phyloP scores from a whole-genome alignment of 139 green algal genomes.

The Pseudopediastrum boryanum region DNA sequence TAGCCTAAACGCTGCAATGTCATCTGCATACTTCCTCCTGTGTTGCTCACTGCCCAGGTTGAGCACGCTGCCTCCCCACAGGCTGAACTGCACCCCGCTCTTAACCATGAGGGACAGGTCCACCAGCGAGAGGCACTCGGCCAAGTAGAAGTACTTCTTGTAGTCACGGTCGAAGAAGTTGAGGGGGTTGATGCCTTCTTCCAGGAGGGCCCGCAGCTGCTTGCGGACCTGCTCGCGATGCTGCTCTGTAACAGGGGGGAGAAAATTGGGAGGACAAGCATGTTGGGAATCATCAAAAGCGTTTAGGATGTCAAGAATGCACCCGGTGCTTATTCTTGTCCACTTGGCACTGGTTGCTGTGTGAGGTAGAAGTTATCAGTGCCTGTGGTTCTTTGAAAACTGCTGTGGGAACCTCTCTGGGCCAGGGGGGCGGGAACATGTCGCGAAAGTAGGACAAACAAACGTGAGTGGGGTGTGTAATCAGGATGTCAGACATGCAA shows the following conservation, averaged over 20 bases:
- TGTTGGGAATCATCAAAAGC: neutral
- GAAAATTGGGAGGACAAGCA: neutral
- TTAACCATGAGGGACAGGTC: constrained; percentile 84
- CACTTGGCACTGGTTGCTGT: too few relatives aligned
- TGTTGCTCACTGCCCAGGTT: constrained; percentile 82
- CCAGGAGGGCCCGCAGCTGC: constrained; percentile 62
- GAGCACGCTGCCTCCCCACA: constrained; percentile 68
- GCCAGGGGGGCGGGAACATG: too few relatives aligned
- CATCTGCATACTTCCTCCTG: constrained; percentile 75
- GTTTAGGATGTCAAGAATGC: too few relatives aligned
- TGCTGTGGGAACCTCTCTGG: too few relatives aligned
- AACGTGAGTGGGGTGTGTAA: too few relatives aligned
- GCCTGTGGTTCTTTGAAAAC: too few relatives aligned
- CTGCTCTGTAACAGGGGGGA: constrained; percentile 63
- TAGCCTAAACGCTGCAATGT: constrained; percentile 76
- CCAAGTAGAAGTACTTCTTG: constrained; percentile 56
- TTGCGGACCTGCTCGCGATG: constrained; percentile 77
- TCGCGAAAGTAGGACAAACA: too few relatives aligned
- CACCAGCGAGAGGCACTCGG: constrained; percentile 71
- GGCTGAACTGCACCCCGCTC: constrained; percentile 86
- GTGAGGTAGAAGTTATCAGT: neutral
- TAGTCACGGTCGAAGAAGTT: constrained; percentile 48
- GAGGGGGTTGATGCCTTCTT: constrained; percentile 71
- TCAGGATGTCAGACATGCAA: too few relatives aligned
- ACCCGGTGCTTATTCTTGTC: too few relatives aligned